Evolutionary conservation across 805 yeast species (phyloP).

Genomic region (Myxozyma melibiosi): DNA sequence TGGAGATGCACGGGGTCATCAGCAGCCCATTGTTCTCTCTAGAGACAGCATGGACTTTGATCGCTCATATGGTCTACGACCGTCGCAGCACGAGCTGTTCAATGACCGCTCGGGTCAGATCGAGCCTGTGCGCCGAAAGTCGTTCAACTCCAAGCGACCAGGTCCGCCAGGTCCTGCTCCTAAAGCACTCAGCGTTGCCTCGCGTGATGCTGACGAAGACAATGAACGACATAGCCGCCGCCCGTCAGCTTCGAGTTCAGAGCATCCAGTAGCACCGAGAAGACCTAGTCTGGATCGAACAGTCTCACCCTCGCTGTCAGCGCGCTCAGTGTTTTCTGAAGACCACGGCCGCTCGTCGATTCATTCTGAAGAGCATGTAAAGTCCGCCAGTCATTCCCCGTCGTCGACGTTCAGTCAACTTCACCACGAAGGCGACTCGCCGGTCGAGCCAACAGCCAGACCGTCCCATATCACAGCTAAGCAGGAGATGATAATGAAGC

Average conservation of each 20-base stretch:
- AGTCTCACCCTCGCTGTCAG: neutral
- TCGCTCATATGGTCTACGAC: slow-evolving; percentile 24
- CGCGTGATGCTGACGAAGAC: slow-evolving; percentile 1
- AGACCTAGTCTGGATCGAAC: neutral
- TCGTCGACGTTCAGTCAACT: slow-evolving; percentile 10
- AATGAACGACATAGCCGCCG: neutral
- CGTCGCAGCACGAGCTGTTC: slow-evolving; percentile 19
- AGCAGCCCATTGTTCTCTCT: slow-evolving; percentile 26
- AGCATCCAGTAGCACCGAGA: neutral
- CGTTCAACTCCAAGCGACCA: slow-evolving; percentile 15
- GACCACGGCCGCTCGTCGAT: neutral
- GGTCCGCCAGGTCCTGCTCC: neutral
- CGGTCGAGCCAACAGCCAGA: slow-evolving; percentile 2
- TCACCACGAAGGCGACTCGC: slow-evolving; percentile 7
- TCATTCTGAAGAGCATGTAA: neutral
- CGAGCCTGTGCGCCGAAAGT: slow-evolving; percentile 29
- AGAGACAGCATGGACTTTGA: slow-evolving; percentile 31
- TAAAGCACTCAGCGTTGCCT: neutral
- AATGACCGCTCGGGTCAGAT: slow-evolving; percentile 31
- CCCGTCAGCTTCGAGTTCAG: slow-evolving; percentile 10
- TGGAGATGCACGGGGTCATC: slow-evolving; percentile 22
- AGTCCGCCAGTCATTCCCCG: slow-evolving; percentile 16
- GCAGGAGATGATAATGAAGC: slow-evolving; percentile 43
- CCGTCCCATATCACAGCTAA: slow-evolving; percentile 31
- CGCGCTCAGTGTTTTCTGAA: neutral